Evolutionary conservation across 371 early-diverging fungal genomes (phyloP).

Genomic region (Rhizomucor pusillus): DNA sequence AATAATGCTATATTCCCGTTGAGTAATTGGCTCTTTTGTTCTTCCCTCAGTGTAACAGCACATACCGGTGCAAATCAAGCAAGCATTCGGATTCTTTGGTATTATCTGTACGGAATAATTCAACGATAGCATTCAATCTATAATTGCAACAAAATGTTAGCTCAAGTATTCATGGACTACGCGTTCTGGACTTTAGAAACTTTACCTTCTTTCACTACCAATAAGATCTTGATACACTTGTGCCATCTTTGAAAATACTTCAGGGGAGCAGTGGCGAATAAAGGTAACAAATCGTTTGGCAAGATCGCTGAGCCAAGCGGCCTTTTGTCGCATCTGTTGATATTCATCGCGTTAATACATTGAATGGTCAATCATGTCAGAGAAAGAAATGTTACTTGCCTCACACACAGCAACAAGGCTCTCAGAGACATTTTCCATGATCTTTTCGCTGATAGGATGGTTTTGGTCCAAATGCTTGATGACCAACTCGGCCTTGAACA

Average conservation of each 20-base stretch:
- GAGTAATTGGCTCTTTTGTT: background rate
- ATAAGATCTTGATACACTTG: slow-evolving; percentile 68
- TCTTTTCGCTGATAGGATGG: slow-evolving; percentile 55
- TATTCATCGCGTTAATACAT: too few species aligned
- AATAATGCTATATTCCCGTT: slow-evolving; percentile 35
- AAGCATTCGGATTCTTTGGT: slow-evolving; percentile 60
- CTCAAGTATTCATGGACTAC: background rate
- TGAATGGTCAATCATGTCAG: too few species aligned
- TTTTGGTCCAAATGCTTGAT: slow-evolving; percentile 76
- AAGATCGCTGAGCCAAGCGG: slow-evolving; percentile 67
- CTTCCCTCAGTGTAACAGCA: background rate
- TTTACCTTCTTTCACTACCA: slow-evolving; percentile 61
- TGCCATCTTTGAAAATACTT: slow-evolving; percentile 68
- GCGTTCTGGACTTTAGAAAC: background rate
- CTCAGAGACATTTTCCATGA: slow-evolving; percentile 51
- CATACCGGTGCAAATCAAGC: slow-evolving; percentile 52
- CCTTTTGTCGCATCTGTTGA: slow-evolving; percentile 60
- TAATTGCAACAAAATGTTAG: background rate
- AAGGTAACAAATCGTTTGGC: slow-evolving; percentile 67
- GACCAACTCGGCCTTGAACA: slow-evolving; percentile 78
- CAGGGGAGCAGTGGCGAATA: slow-evolving; percentile 65
- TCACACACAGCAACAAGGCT: slow-evolving; percentile 57
- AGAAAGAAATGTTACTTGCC: slow-evolving; percentile 17
- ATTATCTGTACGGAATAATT: slow-evolving; percentile 71
- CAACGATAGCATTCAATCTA: slow-evolving; percentile 66